Evolutionary conservation across 305 asterid species (phyloP).

Genomic region (Rubia peregrina): DNA sequence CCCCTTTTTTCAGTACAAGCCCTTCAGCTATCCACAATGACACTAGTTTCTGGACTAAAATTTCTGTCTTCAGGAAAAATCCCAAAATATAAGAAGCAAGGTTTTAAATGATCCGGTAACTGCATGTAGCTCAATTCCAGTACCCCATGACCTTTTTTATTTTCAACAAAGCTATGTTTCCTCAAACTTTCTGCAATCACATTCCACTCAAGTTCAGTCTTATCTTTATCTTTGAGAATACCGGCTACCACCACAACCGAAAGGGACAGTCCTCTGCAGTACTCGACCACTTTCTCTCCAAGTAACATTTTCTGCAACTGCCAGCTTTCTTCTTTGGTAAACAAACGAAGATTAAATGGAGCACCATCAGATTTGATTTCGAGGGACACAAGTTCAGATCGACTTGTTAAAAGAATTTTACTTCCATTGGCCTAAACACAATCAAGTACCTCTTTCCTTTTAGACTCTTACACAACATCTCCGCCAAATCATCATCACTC

Average conservation of each 20-base stretch:
- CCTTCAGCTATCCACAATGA: too few species aligned
- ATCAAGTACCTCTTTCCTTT: background rate
- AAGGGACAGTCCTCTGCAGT: background rate
- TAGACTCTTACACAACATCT: background rate
- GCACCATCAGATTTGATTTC: background rate
- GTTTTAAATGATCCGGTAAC: background rate
- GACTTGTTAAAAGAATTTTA: background rate
- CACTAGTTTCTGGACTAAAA: too few species aligned
- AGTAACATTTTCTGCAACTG: background rate
- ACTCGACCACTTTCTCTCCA: too few species aligned
- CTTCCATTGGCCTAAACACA: background rate
- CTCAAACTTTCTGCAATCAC: background rate
- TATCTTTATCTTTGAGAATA: too few species aligned
- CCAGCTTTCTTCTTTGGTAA: background rate
- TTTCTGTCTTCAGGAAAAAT: too few species aligned
- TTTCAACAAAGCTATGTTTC: background rate
- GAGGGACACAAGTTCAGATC: background rate
- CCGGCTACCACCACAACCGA: background rate
- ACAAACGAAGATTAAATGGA: background rate
- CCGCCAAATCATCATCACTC: background rate
- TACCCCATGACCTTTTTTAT: background rate
- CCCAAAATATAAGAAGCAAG: background rate
- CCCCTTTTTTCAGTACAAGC: too few species aligned
- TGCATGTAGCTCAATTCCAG: background rate
- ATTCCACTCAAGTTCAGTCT: too few species aligned